phyloP scores from a whole-genome alignment of 169 alveolate genomes.

The Babesia sp. region DNA sequence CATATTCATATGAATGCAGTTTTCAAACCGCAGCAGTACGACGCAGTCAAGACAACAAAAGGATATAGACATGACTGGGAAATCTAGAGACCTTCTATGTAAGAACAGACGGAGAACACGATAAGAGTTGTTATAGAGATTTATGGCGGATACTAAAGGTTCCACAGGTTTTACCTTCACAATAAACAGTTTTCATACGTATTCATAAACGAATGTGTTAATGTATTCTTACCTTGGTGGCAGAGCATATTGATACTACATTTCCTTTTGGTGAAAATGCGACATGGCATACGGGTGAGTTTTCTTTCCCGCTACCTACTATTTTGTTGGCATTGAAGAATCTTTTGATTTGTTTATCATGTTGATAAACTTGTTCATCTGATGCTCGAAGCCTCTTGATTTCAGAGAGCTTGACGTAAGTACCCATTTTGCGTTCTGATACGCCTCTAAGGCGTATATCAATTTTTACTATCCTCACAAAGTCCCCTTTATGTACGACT shows the following conservation, averaged over 20 bases:
- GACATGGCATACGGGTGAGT: slow-evolving; percentile 34
- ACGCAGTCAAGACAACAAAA: too few relatives aligned
- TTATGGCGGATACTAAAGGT: too few relatives aligned
- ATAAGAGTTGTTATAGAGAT: too few relatives aligned
- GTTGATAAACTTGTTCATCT: slow-evolving; percentile 8
- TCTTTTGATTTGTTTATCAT: slow-evolving; percentile 25
- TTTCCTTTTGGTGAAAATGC: slow-evolving; percentile 28
- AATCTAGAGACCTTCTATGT: too few relatives aligned
- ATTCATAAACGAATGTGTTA: background rate
- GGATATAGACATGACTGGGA: too few relatives aligned
- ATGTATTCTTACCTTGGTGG: slow-evolving; percentile 52
- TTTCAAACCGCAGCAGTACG: too few relatives aligned
- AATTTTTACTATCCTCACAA: too few relatives aligned
- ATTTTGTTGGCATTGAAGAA: slow-evolving; percentile 51
- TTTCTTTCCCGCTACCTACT: slow-evolving; percentile 52
- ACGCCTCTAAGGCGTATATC: background rate
- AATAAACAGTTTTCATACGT: too few relatives aligned
- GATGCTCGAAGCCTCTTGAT: slow-evolving; percentile 51
- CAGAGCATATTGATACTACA: slow-evolving; percentile 29
- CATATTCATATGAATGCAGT: too few relatives aligned
- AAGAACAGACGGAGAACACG: too few relatives aligned
- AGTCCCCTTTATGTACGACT: too few relatives aligned
- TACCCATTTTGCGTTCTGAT: slow-evolving; percentile 37
- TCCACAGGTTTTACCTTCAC: too few relatives aligned
- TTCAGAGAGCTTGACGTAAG: slow-evolving; percentile 44